Evolutionary conservation across 2,329 filamentous ascomycete species (phyloP), one percentile per base, ranked within the genome.

Genomic region (Emericellopsis cladophorae): DNA sequence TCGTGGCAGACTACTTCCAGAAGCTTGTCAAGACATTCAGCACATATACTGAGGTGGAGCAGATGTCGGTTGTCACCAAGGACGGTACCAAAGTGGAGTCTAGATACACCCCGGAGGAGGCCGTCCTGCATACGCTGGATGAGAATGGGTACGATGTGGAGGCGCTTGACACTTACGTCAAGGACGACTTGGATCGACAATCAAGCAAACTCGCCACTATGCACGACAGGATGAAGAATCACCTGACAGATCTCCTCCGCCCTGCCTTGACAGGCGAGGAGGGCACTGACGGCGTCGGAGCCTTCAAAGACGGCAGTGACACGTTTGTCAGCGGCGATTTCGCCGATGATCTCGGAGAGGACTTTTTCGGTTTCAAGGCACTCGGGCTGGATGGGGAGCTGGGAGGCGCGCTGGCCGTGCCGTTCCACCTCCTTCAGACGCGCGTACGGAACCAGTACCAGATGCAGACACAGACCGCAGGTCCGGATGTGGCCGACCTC

Each of bases 281-380:
- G 36, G 83, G 84, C 31, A 75, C 77, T 26, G 92, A 96, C 55
- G 92, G 89, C 31, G 88, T 82, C 5, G 84, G 83, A 42, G 85
- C 88, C 7, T 98, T 98, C 70, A 87, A 93, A 46, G 92, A 98
- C 52, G 90, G 89, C 48, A 95, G 88, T 59, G 92, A 98, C 48
- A 92, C 96, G 56, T 98, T 96, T 51, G 81, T 95, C 37, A 87
- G 85, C 36, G 92, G 92, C 46, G 92, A 98, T 60, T 98, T 98
- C 58, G 92, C 92, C 1, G 92, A 95, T 57, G 92, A 98, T 51
- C 83, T 98, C 11, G 90, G 89, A 45, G 92, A 98, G 66, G 92
- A 98, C 64, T 98, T 95, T 74, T 98, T 98, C 54, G 92, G 92
- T 23, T 96, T 98, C 74, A 89, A 88, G 56, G 89, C 94, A 45